Conservation (phyloP, 31 red algal genomes). For the Asparagopsis taxiformis region DNA sequence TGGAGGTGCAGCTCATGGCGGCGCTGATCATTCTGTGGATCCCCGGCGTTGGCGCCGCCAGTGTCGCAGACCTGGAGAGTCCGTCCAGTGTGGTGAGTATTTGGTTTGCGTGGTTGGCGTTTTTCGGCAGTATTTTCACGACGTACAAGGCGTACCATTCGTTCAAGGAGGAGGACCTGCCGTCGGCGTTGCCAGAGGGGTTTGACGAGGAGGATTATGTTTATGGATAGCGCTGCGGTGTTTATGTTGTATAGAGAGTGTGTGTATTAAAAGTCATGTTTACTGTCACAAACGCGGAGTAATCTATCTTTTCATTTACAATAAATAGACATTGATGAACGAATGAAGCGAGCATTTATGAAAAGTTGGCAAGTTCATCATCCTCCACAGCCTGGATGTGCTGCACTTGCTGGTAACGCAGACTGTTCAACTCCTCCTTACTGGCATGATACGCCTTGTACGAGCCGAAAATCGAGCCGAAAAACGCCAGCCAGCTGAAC, state of each 20-base stretch:
- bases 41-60: slow-evolving; percentile 29
- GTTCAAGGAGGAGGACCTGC: slow-evolving; percentile 70
- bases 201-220: slow-evolving; percentile 67
- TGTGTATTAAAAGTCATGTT: not conserved
- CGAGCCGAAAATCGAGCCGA: slow-evolving; percentile 44
- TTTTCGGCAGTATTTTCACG: slow-evolving; percentile 59
- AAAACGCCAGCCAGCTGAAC: slow-evolving; percentile 71
- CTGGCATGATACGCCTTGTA: slow-evolving; percentile 60
- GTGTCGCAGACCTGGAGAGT: too few relatives aligned
- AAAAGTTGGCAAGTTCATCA: slow-evolving; percentile 66
- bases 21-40: slow-evolving; percentile 47
- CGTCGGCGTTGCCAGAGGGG: slow-evolving; percentile 33
- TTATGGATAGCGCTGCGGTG: slow-evolving; percentile 27
- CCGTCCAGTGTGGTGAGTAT: slow-evolving; percentile 14
- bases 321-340: slow-evolving; percentile 1
- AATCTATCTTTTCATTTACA: not conserved
- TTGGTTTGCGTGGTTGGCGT: slow-evolving; percentile 66
- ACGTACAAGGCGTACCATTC: slow-evolving; percentile 61
- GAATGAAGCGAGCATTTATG: slow-evolving; percentile 7
- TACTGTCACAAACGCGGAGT: not conserved
- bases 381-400: slow-evolving; percentile 43
- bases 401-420: slow-evolving; percentile 25
- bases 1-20: slow-evolving; percentile 43
- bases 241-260: not conserved
- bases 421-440: slow-evolving; percentile 39